Evolutionary conservation across 2,329 filamentous ascomycete species (phyloP).

Genomic region (Fonsecaea monophora): DNA sequence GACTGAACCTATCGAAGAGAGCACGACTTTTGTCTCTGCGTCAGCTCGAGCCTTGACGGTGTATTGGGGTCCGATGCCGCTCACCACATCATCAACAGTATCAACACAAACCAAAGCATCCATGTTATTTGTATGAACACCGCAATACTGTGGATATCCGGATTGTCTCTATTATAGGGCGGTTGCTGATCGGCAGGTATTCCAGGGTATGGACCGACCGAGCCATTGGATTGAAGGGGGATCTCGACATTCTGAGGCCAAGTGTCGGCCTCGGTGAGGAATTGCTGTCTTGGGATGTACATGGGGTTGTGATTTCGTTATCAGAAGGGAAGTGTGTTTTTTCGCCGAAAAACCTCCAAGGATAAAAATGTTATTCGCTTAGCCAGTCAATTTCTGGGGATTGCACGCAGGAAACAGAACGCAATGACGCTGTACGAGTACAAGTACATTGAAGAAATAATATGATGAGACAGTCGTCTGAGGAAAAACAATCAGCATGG

Average conservation of each 20-base stretch:
- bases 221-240: background rate
- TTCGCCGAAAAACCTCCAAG: background rate
- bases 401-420: background rate
- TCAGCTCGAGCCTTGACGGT: background rate
- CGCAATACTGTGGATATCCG: constrained; percentile 13
- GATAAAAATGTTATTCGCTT: background rate
- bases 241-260: background rate
- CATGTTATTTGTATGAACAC: constrained; percentile 18
- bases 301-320: background rate
- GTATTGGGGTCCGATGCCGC: background rate
- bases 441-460: background rate
- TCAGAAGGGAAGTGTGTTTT: background rate
- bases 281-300: constrained; percentile 27
- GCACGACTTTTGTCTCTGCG: constrained; percentile 8
- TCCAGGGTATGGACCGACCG: constrained; percentile 10
- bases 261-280: constrained; percentile 1
- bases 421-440: background rate
- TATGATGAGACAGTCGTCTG: background rate
- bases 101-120: constrained; percentile 20
- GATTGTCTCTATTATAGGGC: constrained; percentile 10
- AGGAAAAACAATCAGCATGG: background rate
- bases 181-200: constrained; percentile 8
- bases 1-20: constrained; percentile 21
- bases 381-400: background rate
- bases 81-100: constrained; percentile 19